Evolutionary conservation across 768 basidiomycete species (phyloP).

Genomic region (Amanita fuliginea): DNA sequence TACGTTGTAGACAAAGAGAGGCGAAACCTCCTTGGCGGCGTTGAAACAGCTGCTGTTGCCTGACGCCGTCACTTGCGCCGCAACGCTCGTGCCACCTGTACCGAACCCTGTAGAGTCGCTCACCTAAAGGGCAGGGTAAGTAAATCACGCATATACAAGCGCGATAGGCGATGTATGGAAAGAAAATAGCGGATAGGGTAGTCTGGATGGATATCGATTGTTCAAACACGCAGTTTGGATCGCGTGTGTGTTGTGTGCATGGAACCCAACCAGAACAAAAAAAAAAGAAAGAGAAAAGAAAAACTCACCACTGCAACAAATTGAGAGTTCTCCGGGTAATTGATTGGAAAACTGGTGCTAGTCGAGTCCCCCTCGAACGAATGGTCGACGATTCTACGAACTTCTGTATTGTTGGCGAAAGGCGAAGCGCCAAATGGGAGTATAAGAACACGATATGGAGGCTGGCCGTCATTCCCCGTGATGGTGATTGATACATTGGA

Average conservation of each 20-base stretch:
- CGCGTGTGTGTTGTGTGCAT: background rate
- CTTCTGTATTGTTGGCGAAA: constrained; percentile 51
- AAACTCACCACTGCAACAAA: constrained; percentile 63
- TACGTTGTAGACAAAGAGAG: constrained; percentile 50
- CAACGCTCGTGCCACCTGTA: constrained; percentile 64
- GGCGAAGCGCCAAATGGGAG: constrained; percentile 59
- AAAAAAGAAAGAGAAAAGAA: background rate
- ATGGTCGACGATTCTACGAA: constrained; percentile 44
- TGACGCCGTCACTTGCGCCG: constrained; percentile 41
- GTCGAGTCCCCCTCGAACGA: constrained; percentile 33
- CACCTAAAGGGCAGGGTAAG: constrained; percentile 14
- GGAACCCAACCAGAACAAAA: background rate
- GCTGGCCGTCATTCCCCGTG: constrained; percentile 41
- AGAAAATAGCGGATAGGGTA: background rate
- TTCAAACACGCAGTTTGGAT: background rate
- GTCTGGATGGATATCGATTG: too few species aligned
- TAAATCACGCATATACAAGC: background rate
- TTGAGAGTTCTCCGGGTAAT: constrained; percentile 57
- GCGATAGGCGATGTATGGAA: background rate
- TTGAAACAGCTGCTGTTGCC: constrained; percentile 53
- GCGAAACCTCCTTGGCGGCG: constrained; percentile 30
- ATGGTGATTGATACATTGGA: constrained; percentile 48
- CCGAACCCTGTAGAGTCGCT: constrained; percentile 40
- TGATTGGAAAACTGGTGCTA: constrained; percentile 42
- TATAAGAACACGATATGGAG: constrained; percentile 59